Evolutionary conservation across 805 yeast genomes (phyloP), one percentile per base, ranked within the genome.

Genomic region (Nakazawaea wickerhamii): DNA sequence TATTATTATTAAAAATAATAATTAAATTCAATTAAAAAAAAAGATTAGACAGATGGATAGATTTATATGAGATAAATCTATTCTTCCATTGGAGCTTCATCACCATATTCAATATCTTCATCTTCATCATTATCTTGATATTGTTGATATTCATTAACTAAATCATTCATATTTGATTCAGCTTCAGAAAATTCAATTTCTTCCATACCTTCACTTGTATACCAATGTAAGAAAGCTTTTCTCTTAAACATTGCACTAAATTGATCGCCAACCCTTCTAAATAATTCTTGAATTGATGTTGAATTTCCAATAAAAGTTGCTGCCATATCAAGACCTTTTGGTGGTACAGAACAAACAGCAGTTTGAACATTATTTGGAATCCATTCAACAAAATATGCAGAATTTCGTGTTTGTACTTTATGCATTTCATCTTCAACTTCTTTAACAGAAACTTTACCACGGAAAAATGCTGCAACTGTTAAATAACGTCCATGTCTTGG

Each of bases 201-300:
- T 59, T 89, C 96, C 96, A 89, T 89, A 70, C 96, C 96, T 67
- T 89, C 96, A 54, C 82, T 76, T 8, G 93, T 85, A 68, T 87
- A 89, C 96, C 96, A 89, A 67, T 89, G 96, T 68, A 89, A 81
- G 79, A 89, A 89, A 50, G 96, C 96, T 65, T 83, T 84, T 71
- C 93, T 86, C 63, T 86, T 78, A 68, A 84, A 89, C 96, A 89
- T 89, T 48, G 89, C 90, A 54, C 82, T 73, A 68, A 89, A 89
- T 68, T 89, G 96, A 55, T 77, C 87, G 50, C 91, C 91, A 44
- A 86, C 84, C 68, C 96, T 82, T 67, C 81, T 79, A 69, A 89
- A 89, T 57, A 89, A 71, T 64, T 88, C 95, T 69, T 86, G 95
- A 60, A 89, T 85, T 2, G 96, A 84, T 4, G 96, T 89, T 22